Base-by-base conservation (phyloP, 441 rosid genomes). In the Aleurites moluccanus region DNA sequence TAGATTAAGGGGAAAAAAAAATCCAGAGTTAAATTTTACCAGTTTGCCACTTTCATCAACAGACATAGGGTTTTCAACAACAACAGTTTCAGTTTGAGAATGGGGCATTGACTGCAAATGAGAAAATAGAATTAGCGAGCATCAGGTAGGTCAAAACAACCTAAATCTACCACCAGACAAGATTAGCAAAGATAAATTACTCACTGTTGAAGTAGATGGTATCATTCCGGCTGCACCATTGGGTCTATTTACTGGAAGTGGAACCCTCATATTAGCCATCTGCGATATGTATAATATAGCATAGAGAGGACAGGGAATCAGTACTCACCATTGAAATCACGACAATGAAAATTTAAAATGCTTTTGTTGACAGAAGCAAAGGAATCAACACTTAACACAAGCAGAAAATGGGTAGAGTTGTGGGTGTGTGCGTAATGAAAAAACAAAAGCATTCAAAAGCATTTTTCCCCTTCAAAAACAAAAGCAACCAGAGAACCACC, bases 21-120 rank as follows among this genome's bases (percentile, higher is more conserved):
- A 15, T 0, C n/a, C 47, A 11, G 52, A 69, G 21, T 8, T 50
- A 18, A 25, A 52, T 45, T 55, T 81, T 85, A 93, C 98, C 98
- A 96, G 73, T 85, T 96, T 96, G 60, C 99, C 99, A 73, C 97
- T 93, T 83, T 93, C 98, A 59, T 96, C 96, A 35, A 96, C 90
- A 2, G 99, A 91, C 99, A 96, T 96, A 3, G 98, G 97, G 84
- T 96, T 96, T 79, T 93, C 98, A 20, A 96, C 99, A 4, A 96
- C 98, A 2, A 96, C 98, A 1, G 99, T 93, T 84, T 92, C 96
- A 76, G 89, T 89, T 82, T 88, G 93, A 61, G 88, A 82, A 40
- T 83, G 82, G 57, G 87, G 85, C 77, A 86, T 82, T 70, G 82
- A 49, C 87, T 74, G 82, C 71, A 80, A 62, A 30, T 56, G 52